Evolutionary conservation across 345 rosid genomes (phyloP).

Genomic region (Citrus unshiu): DNA sequence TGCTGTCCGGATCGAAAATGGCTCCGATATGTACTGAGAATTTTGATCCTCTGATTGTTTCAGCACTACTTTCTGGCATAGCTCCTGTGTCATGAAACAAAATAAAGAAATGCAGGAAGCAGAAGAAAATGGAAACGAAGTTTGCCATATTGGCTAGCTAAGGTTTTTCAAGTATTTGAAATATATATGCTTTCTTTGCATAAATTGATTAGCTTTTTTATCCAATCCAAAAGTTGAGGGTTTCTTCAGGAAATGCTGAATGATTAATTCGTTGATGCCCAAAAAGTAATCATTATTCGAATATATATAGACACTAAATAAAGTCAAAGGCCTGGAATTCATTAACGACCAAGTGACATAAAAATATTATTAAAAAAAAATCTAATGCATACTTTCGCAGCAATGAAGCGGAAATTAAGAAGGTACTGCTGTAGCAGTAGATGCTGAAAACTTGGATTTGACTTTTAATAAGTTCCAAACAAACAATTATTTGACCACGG

Average conservation of each 20-base stretch:
- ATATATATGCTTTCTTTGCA: no score
- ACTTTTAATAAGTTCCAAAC: background rate
- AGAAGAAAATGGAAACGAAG: background rate
- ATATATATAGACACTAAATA: background rate
- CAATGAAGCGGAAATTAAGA: background rate
- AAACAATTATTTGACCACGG: no score
- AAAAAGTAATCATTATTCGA: background rate
- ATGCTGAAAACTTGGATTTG: background rate
- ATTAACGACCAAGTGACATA: background rate
- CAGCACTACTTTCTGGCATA: constrained; percentile 3
- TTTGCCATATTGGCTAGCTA: background rate
- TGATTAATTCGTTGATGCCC: no score
- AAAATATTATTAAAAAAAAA: no score
- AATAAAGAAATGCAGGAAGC: background rate
- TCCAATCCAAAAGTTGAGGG: background rate
- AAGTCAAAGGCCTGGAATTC: background rate
- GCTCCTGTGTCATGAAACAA: background rate
- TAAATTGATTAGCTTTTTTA: background rate
- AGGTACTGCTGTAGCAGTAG: background rate
- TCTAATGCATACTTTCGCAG: background rate
- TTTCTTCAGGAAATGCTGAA: background rate
- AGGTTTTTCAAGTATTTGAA: no score
- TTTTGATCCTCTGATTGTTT: background rate
- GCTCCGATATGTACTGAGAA: constrained; percentile 16
- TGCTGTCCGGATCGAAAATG: background rate